Evolutionary conservation across 257 asterid species (phyloP), one percentile per base, ranked within the genome.

Genomic region (Asclepias syriaca): DNA sequence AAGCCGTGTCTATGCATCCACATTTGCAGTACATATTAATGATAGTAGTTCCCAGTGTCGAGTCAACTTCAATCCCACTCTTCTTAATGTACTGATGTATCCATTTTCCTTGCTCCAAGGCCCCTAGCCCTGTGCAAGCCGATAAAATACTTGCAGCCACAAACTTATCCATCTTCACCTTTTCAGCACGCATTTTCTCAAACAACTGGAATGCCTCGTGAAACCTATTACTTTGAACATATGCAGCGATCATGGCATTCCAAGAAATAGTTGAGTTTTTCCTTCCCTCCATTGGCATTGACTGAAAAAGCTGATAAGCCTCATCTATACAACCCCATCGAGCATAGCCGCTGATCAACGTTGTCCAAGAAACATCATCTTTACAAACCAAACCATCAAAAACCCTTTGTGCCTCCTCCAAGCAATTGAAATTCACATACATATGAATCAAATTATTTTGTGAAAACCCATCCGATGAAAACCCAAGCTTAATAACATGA

Each of bases 301-400:
- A 80, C 70, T 86, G 85, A 15, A 93, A 90, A 71, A 86, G 79
- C 15, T 18, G 65, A 69, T 68, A 56, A 32, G 95, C 98, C 58
- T 88, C 87, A 37, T 86, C 87, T 21, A 90, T 71, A 50, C 66
- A 64, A 4, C 95, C 97, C 66, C 73, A 54, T 12, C 72, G 87
- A 3, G 93, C 85, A 72, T 74, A 90, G 2, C 98, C 96, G 74
- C 88, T 86, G 56, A 90, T 90, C 87, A 90, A 73, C 32, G 97
- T 87, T n/a, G 97, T 93, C 93, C 95, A 93, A 65, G 98, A 86
- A 77, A 93, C 90, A 71, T 84, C 85, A 71, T 90, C 93, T 83
- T 80, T 89, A 18, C 55, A 12, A 3, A 13, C 76, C 81, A 88
- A 61, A 40, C 58, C 68, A 76, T 84, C 88, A 54, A 93, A 90